Conservation (phyloP, 2,329 filamentous ascomycete species). For the Podosphaera xanthii region DNA sequence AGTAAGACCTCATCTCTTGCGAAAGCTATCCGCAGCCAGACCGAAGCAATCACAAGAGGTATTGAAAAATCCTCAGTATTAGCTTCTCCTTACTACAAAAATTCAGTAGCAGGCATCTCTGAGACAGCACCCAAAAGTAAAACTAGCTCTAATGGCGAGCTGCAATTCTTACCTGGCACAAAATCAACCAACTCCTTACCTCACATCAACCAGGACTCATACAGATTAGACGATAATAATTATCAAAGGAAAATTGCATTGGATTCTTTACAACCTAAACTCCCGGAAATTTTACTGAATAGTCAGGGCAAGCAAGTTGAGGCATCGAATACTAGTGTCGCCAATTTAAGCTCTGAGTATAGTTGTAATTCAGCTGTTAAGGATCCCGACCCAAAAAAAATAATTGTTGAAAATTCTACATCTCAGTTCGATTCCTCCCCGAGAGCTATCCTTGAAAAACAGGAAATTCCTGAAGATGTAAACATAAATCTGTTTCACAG, state of each 20-base stretch:
- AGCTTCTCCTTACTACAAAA: slow-evolving; percentile 32
- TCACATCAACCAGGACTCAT: not conserved
- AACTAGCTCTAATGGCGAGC: not conserved
- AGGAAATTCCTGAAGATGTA: slow-evolving; percentile 28
- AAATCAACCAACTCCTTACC: not conserved
- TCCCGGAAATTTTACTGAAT: not conserved
- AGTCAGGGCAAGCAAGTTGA: not conserved
- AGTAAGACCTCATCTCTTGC: slow-evolving; percentile 40
- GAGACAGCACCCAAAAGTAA: not conserved
- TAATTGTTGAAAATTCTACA: no score
- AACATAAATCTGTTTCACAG: slow-evolving; percentile 40
- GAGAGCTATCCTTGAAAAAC: slow-evolving; percentile 6
- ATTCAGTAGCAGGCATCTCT: slow-evolving; percentile 12
- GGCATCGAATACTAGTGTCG: no score
- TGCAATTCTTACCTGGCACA: not conserved
- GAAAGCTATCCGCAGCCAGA: slow-evolving; percentile 36
- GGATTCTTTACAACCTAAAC: not conserved
- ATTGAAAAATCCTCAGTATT: slow-evolving; percentile 36
- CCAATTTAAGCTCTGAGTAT: not conserved
- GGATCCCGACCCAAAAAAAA: not conserved
- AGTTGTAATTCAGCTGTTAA: no score
- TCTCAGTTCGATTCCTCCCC: no score
- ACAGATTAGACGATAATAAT: not conserved
- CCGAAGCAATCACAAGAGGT: slow-evolving; percentile 36
- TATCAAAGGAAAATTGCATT: no score